Evolutionary conservation across 352 stramenopile species (phyloP).

Genomic region (Globisporangium uncinulatum): DNA sequence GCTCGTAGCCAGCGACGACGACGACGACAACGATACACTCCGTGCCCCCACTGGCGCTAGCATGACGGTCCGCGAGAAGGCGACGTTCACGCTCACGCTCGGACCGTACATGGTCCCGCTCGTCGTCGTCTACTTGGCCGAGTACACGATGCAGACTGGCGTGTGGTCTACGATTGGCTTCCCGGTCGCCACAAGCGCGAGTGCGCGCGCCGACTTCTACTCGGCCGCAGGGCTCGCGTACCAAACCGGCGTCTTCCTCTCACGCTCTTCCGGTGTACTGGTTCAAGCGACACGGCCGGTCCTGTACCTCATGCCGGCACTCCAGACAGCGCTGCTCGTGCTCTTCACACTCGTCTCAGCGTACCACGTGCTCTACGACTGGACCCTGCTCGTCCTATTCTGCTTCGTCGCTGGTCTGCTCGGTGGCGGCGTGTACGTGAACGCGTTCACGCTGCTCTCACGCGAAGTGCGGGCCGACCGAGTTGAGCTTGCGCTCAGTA

Average conservation of each 20-base stretch:
- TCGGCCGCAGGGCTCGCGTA: constrained; percentile 87
- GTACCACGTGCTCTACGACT: constrained; percentile 86
- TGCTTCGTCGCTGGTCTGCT: constrained; percentile 88
- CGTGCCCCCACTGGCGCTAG: constrained; percentile 3
- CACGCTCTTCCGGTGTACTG: constrained; percentile 82
- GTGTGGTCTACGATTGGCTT: constrained; percentile 94
- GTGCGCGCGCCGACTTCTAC: constrained; percentile 86
- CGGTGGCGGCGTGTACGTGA: constrained; percentile 88
- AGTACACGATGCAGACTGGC: constrained; percentile 93
- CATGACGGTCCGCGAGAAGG: constrained; percentile 53
- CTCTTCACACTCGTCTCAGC: constrained; percentile 85
- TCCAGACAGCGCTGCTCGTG: constrained; percentile 82
- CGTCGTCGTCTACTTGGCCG: constrained; percentile 90
- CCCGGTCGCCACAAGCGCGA: constrained; percentile 60
- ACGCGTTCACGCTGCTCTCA: constrained; percentile 88
- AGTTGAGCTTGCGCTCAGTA: constrained; percentile 84
- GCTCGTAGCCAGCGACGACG: background rate
- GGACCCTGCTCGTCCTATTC: constrained; percentile 61
- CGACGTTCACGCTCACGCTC: constrained; percentile 73
- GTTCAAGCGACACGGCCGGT: constrained; percentile 63
- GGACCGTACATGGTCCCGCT: constrained; percentile 90
- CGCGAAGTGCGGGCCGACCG: constrained; percentile 60
- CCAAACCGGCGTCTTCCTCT: constrained; percentile 92
- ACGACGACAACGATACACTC: constrained; percentile 1
- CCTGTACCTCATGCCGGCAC: constrained; percentile 85